Conservation (phyloP, 192 early-diverging fungal genomes). For the Entrophospora sp. region DNA sequence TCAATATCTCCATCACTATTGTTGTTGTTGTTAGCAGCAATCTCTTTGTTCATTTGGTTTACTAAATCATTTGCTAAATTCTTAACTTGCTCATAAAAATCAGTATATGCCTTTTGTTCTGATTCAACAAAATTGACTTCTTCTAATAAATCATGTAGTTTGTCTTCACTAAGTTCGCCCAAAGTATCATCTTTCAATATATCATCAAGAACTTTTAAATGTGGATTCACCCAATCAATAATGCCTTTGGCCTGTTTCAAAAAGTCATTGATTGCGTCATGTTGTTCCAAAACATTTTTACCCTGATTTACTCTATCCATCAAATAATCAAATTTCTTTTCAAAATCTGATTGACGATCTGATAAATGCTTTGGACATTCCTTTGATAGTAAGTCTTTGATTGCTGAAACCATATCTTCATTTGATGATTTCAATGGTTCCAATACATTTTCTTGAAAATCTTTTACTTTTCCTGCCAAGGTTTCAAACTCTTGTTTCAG, state of each 20-base stretch:
- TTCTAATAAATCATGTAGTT: slow-evolving; percentile 4
- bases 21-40: slow-evolving; percentile 5
- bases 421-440: neutral
- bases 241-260: slow-evolving; percentile 2
- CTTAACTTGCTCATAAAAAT: slow-evolving; percentile 3
- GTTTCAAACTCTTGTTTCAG: neutral
- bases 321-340: neutral
- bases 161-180: neutral
- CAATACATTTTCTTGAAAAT: slow-evolving; percentile 12
- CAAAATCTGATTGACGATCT: neutral
- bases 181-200: slow-evolving; percentile 11
- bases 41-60: slow-evolving; percentile 14
- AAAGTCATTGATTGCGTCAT: neutral
- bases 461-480: neutral
- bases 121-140: slow-evolving; percentile 19
- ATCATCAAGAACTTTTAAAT: neutral
- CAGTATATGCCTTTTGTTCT: slow-evolving; percentile 4
- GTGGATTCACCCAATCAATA: slow-evolving; percentile 9
- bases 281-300: slow-evolving; percentile 14
- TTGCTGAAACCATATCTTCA: slow-evolving; percentile 2
- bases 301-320: neutral
- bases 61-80: neutral
- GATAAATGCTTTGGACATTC: neutral
- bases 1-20: slow-evolving; percentile 1
- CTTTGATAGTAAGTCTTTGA: slow-evolving; percentile 5